phyloP scores from a whole-genome alignment of 2,329 filamentous ascomycete genomes.

The Fusarium longipes region DNA sequence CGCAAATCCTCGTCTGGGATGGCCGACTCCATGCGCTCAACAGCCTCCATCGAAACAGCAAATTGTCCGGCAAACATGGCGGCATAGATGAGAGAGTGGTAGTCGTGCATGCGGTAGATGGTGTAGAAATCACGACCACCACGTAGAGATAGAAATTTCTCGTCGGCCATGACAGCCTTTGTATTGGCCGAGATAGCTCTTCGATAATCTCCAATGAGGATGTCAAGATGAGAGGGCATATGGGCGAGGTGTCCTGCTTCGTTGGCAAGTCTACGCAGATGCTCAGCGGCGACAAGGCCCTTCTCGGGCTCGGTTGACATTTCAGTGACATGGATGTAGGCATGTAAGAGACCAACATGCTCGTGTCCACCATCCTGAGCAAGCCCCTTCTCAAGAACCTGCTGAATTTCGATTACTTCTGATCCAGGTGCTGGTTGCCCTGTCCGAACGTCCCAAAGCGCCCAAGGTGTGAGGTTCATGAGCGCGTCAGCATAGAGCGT shows the following conservation, averaged over 20 bases:
- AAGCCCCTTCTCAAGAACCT: constrained; percentile 60
- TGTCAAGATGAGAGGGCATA: constrained; percentile 80
- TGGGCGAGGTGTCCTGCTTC: constrained; percentile 76
- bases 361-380: constrained; percentile 52
- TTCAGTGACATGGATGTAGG: constrained; percentile 83
- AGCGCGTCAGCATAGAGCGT: constrained; percentile 52
- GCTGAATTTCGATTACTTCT: constrained; percentile 50
- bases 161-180: constrained; percentile 72
- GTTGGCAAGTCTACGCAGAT: constrained; percentile 71
- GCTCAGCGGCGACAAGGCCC: constrained; percentile 69
- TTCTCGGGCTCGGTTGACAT: constrained; percentile 73
- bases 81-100: constrained; percentile 78
- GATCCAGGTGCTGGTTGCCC: constrained; percentile 49
- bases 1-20: constrained; percentile 64
- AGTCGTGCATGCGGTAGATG: constrained; percentile 77
- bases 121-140: constrained; percentile 77
- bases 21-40: constrained; percentile 65
- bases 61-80: constrained; percentile 80
- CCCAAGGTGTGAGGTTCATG: constrained; percentile 58
- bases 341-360: constrained; percentile 78
- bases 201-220: constrained; percentile 76
- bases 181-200: constrained; percentile 69
- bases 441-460: constrained; percentile 54
- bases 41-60: constrained; percentile 68
- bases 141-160: constrained; percentile 67